phyloP scores from a whole-genome alignment of 2,329 filamentous ascomycete species.

The Colletotrichum horii region DNA sequence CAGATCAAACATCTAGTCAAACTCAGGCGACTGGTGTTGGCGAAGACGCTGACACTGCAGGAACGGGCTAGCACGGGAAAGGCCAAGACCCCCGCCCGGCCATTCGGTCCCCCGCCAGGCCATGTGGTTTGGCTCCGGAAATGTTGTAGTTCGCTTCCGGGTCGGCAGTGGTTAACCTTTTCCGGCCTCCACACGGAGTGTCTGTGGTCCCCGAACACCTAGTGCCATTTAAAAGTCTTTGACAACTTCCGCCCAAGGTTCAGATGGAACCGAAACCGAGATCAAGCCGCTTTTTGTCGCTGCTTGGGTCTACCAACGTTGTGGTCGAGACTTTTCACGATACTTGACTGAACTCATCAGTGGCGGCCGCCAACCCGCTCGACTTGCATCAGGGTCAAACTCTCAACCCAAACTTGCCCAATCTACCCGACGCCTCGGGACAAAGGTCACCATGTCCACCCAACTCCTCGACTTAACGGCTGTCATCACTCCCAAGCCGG shows the following conservation, averaged over 20 bases:
- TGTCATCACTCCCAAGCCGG: conserved; percentile 31
- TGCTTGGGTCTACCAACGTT: neutral
- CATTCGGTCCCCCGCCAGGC: neutral
- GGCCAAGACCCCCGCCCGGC: neutral
- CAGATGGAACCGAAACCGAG: neutral
- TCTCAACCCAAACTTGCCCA: neutral
- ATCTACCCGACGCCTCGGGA: neutral
- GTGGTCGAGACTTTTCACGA: neutral
- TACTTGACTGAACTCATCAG: neutral
- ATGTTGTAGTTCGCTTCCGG: neutral
- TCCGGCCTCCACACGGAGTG: conserved; percentile 6
- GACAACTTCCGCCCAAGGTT: neutral
- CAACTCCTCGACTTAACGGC: conserved; percentile 28
- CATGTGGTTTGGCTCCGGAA: conserved; percentile 18
- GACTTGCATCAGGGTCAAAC: neutral
- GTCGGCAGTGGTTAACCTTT: conserved; percentile 1
- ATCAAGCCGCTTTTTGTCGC: neutral
- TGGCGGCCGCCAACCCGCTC: neutral
- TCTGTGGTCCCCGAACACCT: neutral
- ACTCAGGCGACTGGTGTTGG: neutral
- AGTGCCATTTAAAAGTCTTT: conserved; percentile 1
- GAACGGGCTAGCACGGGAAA: neutral
- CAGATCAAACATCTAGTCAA: neutral
- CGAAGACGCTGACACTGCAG: neutral
- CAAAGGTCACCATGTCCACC: conserved; percentile 8